Evolutionary conservation across 2,329 filamentous ascomycete genomes (phyloP).

Genomic region (Helminthosporium solani): DNA sequence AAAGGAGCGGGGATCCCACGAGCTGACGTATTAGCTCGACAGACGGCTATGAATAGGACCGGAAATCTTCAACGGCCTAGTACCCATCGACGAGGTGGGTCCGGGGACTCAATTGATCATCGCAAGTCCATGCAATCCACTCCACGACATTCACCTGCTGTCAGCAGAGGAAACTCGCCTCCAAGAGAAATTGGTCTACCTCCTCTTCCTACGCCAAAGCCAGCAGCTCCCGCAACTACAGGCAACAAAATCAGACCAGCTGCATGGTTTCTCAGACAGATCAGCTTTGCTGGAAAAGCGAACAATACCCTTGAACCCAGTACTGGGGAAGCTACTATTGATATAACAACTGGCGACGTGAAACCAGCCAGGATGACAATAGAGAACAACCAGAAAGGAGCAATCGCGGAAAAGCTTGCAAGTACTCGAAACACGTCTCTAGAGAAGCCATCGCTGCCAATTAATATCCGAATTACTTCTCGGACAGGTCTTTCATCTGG

Average conservation of each 20-base stretch:
- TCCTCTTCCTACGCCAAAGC: conserved; percentile 8
- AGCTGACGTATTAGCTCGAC: conserved; percentile 35
- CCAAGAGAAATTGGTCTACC: conserved; percentile 24
- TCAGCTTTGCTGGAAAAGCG: conserved; percentile 42
- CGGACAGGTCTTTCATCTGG: conserved; percentile 24
- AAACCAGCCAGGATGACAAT: conserved; percentile 37
- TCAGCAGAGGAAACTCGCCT: conserved; percentile 33
- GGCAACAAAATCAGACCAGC: conserved; percentile 25
- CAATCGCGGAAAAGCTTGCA: conserved; percentile 39
- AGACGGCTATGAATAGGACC: conserved; percentile 18
- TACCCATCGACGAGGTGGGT: conserved; percentile 24
- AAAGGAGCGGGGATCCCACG: conserved; percentile 22
- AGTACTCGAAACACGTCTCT: conserved; percentile 31
- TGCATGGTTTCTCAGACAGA: conserved; percentile 41
- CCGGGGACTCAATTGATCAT: conserved; percentile 27
- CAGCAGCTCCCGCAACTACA: conserved; percentile 9
- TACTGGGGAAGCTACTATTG: conserved; percentile 31
- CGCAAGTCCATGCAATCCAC: conserved; percentile 19
- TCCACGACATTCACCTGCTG: conserved; percentile 28
- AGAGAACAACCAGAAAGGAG: conserved; percentile 39
- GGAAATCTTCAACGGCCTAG: conserved; percentile 14
- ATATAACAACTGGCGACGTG: conserved; percentile 34
- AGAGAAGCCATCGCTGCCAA: conserved; percentile 41
- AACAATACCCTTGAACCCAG: conserved; percentile 30
- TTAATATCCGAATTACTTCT: conserved; percentile 37